Percentiles rank a stretch among this genome's conserved stretches.
These are phyloP conservation scores for Debaryomycetaceae sp. DNA, from an alignment of 1,139 yeast species.

Conservation along the genomic window DNA sequence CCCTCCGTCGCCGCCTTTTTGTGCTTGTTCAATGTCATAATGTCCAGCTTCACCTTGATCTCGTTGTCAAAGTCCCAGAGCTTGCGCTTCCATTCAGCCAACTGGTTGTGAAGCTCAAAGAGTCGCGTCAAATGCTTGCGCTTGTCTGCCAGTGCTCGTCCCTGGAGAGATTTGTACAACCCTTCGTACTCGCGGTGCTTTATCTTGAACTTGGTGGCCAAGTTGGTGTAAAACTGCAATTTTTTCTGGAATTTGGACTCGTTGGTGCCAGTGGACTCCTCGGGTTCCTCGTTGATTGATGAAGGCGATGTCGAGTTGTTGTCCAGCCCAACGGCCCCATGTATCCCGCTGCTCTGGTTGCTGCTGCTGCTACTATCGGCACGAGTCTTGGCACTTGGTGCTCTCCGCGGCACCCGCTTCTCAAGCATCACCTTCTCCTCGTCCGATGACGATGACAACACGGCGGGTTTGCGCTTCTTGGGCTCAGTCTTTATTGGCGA, in stretches of 20 bases:
- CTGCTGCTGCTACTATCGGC: slow-evolving; percentile 4
- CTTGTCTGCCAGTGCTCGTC: slow-evolving; percentile 13
- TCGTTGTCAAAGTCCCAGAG: slow-evolving; percentile 35
- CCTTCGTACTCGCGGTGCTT: slow-evolving; percentile 38
- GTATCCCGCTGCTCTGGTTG: slow-evolving; percentile 3
- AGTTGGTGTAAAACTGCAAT: slow-evolving; percentile 20
- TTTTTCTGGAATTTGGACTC: slow-evolving; percentile 11
- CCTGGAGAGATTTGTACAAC: slow-evolving; percentile 23
- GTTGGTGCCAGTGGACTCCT: slow-evolving; percentile 1
- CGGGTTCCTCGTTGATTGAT: slow-evolving; percentile 9
- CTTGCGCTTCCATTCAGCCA: slow-evolving; percentile 32
- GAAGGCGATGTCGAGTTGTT: slow-evolving; percentile 11
- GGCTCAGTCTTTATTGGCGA: too few species aligned
- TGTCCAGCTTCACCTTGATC: slow-evolving; percentile 25
- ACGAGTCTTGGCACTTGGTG: background rate
- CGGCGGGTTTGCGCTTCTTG: slow-evolving; percentile 15
- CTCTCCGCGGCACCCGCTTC: slow-evolving; percentile 12
- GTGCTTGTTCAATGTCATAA: slow-evolving; percentile 34
- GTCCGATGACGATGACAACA: slow-evolving; percentile 17
- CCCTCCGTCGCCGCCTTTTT: slow-evolving; percentile 25
- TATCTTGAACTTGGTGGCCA: slow-evolving; percentile 32
- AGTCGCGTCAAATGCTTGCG: slow-evolving; percentile 21
- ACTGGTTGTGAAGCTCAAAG: slow-evolving; percentile 31
- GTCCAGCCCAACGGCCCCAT: slow-evolving; percentile 6
- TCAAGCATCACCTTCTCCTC: slow-evolving; percentile 14